Base-by-base conservation (phyloP, 2,329 filamentous ascomycete genomes). In the Pseudogymnoascus sp. region DNA sequence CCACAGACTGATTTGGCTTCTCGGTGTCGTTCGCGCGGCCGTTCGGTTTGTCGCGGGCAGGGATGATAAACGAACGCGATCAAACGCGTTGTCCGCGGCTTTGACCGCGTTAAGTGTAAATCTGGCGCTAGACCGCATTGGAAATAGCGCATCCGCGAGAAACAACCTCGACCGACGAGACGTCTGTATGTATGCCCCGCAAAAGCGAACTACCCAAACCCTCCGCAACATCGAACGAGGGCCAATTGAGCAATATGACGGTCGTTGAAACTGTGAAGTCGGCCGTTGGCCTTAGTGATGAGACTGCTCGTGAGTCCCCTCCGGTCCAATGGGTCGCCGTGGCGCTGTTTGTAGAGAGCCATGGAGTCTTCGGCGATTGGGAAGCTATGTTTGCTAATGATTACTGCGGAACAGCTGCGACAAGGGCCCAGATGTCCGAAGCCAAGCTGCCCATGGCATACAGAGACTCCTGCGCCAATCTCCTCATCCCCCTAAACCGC, bases 401-500 rank as follows among this genome's bases (percentile, higher is more conserved):
- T 21, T 60, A 45, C 34, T 62, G 11, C 2, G n/a, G 37, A 40
- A 18, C 74, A 91, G 87, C 83, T 77, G 91, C 91, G 70, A 91
- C 90, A 68, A 86, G 91, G 77, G 88, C 96, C 81, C 90, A 95
- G 78, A 97, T 97, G 93, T 88, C 90, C 74, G 91, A 91, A 73
- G 93, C 93, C 70, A 88, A 86, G 74, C 84, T 97, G 61, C 93
- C 95, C 11, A 78, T 97, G 63, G 83, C 89, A 72, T 99, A 99
- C 84, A 86, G 95, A 75, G 95, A 99, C 79, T 93, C 88, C 79
- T 99, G 95, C 80, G 95, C 93, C 67, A 87, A 95, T 78, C 88
- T 99, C 57, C 82, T 97, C 67, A 97, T 97, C 68, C 95, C 95
- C 14, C 83, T 99, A 71, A 99, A 99, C 81, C 89, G 89, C 74